Evolutionary conservation across 2,329 filamentous ascomycete species (phyloP).

Genomic region (Pseudodiploospora longispora): DNA sequence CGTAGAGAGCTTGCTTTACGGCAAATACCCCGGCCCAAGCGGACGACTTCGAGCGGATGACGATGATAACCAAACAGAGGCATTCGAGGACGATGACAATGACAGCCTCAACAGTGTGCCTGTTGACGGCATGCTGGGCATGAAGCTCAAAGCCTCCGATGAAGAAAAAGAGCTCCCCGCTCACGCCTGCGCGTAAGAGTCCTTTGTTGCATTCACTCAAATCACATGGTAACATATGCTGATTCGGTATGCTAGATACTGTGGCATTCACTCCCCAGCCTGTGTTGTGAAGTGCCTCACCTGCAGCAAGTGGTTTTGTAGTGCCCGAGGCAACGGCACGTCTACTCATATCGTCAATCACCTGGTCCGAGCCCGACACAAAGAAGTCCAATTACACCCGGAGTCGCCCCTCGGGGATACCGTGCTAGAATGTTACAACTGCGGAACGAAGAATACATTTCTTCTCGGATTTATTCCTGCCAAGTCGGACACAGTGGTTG

Average conservation of each 20-base stretch:
- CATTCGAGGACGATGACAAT: slow-evolving; percentile 73
- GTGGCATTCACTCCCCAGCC: slow-evolving; percentile 91
- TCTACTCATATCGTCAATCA: slow-evolving; percentile 99
- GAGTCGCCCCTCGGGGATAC: slow-evolving; percentile 90
- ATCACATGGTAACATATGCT: slow-evolving; percentile 11
- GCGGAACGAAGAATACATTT: slow-evolving; percentile 98
- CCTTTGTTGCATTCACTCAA: slow-evolving; percentile 2
- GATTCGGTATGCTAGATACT: slow-evolving; percentile 56
- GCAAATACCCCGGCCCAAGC: slow-evolving; percentile 53
- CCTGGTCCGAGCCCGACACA: slow-evolving; percentile 91
- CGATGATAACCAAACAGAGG: slow-evolving; percentile 82
- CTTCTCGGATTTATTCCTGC: slow-evolving; percentile 95
- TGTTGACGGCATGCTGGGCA: slow-evolving; percentile 63
- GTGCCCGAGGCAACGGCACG: slow-evolving; percentile 89
- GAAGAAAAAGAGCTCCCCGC: slow-evolving; percentile 86
- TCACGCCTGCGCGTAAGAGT: slow-evolving; percentile 88
- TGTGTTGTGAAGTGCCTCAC: slow-evolving; percentile 93
- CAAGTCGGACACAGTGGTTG: slow-evolving; percentile 96
- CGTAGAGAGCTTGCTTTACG: slow-evolving; percentile 75
- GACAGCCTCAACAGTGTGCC: slow-evolving; percentile 72
- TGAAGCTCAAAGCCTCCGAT: slow-evolving; percentile 50
- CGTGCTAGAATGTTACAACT: slow-evolving; percentile 97
- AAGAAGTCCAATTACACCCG: slow-evolving; percentile 95
- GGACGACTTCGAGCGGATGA: slow-evolving; percentile 69
- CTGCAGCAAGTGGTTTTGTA: slow-evolving; percentile 99